Base-by-base conservation (phyloP, 176 grass and related monocot species). In the Urochloa ruziziensis region DNA sequence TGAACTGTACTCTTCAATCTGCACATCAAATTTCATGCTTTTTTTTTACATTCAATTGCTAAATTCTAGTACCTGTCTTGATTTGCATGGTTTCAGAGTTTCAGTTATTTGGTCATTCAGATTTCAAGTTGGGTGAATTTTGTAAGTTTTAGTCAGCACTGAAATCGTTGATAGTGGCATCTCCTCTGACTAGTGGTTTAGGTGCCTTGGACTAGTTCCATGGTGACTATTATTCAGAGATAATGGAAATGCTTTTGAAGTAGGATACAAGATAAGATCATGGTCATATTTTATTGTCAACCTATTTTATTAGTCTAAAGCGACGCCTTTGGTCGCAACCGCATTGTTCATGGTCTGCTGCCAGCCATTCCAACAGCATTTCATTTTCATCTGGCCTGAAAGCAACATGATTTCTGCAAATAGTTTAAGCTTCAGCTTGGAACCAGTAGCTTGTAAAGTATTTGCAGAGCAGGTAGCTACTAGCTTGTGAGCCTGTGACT, bases 201-300 rank as follows among this genome's bases (percentile, higher is more conserved):
- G 86, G 66, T 79, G 80, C n/a, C 65, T 77, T 25, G 35, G 30
- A 52, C 57, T 44, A 36, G 43, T n/a, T 89, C 70, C 78, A 61
- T 80, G 43, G 21, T 69, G 18, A 43, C 16, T 67, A 59, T 30
- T 70, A 25, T 89, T 85, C 39, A 74, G 74, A 68, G 82, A 75
- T 58, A 85, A 67, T 85, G 68, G 70, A 64, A 56, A 63, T 42
- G 74, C 74, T 83, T 88, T 88, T 23, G 39, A 82, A 54, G 56
- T 88, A 73, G 78, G 62, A 37, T 13, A 67, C 74, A 83, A 79
- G 80, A 88, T 83, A 88, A 88, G 67, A 83, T 83, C 74, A 83
- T 66, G 74, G 80, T 79, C 80, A 44, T 88, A 79, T 61, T 73
- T 73, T 88, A 79, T 47, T 84, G 56, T 72, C 74, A 83, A 72